These are phyloP conservation scores for Brettanomyces bruxellensis DNA, from an alignment of 805 yeast genomes.

Conservation along the genomic window DNA sequence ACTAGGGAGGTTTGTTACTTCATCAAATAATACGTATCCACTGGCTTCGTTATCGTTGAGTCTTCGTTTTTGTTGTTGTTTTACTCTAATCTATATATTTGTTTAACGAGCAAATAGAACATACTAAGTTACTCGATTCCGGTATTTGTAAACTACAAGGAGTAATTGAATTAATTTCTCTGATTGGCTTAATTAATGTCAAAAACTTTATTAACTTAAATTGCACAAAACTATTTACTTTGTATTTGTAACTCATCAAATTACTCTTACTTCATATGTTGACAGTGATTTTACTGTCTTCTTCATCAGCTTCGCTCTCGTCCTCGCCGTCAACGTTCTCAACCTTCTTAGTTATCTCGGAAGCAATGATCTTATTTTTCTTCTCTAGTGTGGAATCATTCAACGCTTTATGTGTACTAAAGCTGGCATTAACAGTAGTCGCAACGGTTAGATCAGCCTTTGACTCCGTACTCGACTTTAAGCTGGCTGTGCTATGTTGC, in stretches of 20 bases:
- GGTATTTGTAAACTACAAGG: too few relatives aligned
- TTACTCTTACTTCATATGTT: slow-evolving; percentile 4
- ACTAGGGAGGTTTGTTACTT: slow-evolving; percentile 21
- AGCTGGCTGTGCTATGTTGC: too few relatives aligned
- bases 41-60: not conserved
- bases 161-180: too few relatives aligned
- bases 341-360: not conserved
- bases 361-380: too few relatives aligned
- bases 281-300: slow-evolving; percentile 5
- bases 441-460: too few relatives aligned
- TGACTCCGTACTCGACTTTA: too few relatives aligned
- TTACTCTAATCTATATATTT: slow-evolving; percentile 2
- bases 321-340: slow-evolving; percentile 3
- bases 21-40: not conserved
- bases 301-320: slow-evolving; percentile 2
- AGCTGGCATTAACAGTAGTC: too few relatives aligned
- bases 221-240: not conserved
- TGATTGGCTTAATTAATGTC: not conserved
- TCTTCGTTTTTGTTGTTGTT: slow-evolving; percentile 1
- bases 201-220: not conserved
- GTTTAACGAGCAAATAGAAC: slow-evolving; percentile 1
- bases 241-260: not conserved
- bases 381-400: too few relatives aligned
- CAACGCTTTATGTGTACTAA: too few relatives aligned
- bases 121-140: not conserved